Percentiles rank a stretch among this genome's conserved stretches.
phyloP scores from a whole-genome alignment of 1,284 basidiomycete genomes.

The Cryptococcus sp. region DNA sequence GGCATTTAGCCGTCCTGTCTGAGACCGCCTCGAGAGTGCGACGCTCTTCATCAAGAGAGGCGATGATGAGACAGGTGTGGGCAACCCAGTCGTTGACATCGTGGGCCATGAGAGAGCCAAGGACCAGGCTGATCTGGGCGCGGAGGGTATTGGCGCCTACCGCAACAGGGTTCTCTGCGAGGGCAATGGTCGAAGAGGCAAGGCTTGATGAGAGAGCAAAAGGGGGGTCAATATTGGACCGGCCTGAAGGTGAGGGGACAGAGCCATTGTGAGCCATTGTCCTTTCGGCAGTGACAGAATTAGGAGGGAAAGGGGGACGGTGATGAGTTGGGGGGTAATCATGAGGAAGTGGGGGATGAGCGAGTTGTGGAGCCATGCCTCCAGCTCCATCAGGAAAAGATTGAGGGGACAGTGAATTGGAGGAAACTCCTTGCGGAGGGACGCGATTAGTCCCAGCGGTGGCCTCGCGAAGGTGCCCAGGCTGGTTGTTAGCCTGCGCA shows the following conservation, averaged over 20 bases:
- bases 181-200: conserved; percentile 8
- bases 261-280: neutral
- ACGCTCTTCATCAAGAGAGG: conserved; percentile 39
- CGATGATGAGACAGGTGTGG: conserved; percentile 45
- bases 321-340: neutral
- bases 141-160: conserved; percentile 34
- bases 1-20: conserved; percentile 41
- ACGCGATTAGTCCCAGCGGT: too few relatives aligned
- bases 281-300: conserved; percentile 1
- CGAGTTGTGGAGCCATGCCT: too few relatives aligned
- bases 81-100: conserved; percentile 44
- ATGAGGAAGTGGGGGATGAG: too few relatives aligned
- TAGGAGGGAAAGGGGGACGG: conserved; percentile 12
- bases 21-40: conserved; percentile 39
- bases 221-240: conserved; percentile 1
- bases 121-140: conserved; percentile 33
- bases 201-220: conserved; percentile 3
- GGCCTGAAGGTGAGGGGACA: neutral
- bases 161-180: conserved; percentile 31
- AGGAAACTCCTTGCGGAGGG: too few relatives aligned
- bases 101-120: conserved; percentile 35
- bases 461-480: too few relatives aligned
- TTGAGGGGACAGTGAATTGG: too few relatives aligned
- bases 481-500: too few relatives aligned
- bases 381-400: too few relatives aligned